phyloP scores from a whole-genome alignment of 2,329 filamentous ascomycete genomes.

The Epichloe scottii region DNA sequence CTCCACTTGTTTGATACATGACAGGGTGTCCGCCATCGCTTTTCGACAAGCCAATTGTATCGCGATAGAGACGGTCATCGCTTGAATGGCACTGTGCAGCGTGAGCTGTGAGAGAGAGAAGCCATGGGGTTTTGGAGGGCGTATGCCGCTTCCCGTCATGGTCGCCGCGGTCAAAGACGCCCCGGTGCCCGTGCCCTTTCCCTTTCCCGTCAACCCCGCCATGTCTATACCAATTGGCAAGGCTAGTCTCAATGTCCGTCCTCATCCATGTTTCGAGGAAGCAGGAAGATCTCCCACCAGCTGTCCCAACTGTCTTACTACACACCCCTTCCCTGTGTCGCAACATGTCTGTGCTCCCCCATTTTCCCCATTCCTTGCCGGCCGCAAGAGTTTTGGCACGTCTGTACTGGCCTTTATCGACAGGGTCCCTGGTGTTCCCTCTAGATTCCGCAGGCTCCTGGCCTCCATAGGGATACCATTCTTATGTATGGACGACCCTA shows the following conservation, averaged over 20 bases:
- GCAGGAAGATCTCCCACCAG: background rate
- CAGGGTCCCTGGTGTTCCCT: conserved; percentile 1
- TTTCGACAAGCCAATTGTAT: background rate
- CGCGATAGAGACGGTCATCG: background rate
- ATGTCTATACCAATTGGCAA: background rate
- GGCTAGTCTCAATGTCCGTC: background rate
- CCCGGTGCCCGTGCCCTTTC: background rate
- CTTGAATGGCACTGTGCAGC: background rate
- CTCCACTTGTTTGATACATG: too few relatives aligned
- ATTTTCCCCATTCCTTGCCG: background rate
- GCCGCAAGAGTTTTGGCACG: background rate
- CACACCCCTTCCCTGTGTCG: background rate
- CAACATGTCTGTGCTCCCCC: background rate
- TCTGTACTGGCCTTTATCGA: background rate
- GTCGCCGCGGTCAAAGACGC: background rate
- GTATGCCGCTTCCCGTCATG: conserved; percentile 1
- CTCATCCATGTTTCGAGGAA: background rate
- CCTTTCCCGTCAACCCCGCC: conserved; percentile 1
- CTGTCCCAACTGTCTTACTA: background rate
- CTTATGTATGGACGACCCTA: background rate
- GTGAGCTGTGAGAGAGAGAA: background rate
- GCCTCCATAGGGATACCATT: background rate
- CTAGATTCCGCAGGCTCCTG: background rate
- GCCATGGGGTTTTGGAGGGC: background rate
- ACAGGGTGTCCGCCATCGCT: too few relatives aligned